Evolutionary conservation across 2,329 filamentous ascomycete species (phyloP), one percentile per base, ranked within the genome.

Genomic region (Podosphaera xanthii): DNA sequence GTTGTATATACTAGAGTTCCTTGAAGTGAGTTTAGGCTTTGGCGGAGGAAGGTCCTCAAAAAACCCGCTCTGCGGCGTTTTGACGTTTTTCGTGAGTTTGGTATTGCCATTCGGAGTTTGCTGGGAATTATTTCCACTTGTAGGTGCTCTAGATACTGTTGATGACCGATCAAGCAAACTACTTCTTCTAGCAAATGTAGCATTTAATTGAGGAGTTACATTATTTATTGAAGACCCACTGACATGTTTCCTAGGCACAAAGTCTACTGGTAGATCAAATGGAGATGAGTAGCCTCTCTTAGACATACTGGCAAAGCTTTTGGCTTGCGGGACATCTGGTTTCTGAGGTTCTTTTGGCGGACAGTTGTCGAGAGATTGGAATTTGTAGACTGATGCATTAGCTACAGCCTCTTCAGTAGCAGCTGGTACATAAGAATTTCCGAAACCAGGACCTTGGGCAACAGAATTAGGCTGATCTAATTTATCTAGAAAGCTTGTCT

Each of bases 211-310:
- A 33, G 63, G 59, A 57, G 63, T 49, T 38, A 56, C 61, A 49
- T 53, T 58, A 52, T 62, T 64, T 61, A 67, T 63, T 58, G 67
- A 63, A 50, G 80, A 79, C 65, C 78, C 75, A 66, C 78, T 81
- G 4, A 74, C 70, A 58, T 83, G 75, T 73, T 85, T 83, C 76
- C 66, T 84, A 34, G 76, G 81, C 35, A 85, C 79, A 36, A 98
- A 78, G 59, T 96, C 91, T 71, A 92, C 87, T 3, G 92, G 92
- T 30, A 98, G 76, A 72, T 98, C 94, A 66, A 96, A 98, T 0
- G 92, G 92, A 30, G 91, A 97, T 56, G 84, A 79, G 69, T 98
- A 98, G 6, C 91, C 90, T 59, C 87, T 87, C 71, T 94, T 97
- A 2, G 87, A 75, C 70, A 94, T 94, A 70, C 91, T 85, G 4